These are phyloP conservation scores for Populus trichocarpa DNA, from an alignment of 441 rosid genomes.

Conservation along the genomic window DNA sequence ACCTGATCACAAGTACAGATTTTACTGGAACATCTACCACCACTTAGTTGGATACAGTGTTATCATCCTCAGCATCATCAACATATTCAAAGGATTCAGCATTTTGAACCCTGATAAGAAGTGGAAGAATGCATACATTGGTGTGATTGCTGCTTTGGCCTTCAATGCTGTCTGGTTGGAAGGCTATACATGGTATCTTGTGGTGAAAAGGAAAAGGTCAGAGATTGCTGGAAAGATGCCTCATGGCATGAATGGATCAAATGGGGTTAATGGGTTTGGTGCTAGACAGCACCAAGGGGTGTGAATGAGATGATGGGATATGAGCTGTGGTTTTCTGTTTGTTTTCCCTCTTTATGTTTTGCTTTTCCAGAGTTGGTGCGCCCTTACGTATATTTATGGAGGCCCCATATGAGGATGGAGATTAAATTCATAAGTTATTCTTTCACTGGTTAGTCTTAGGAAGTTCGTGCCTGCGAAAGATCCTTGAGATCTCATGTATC, in stretches of 20 bases:
- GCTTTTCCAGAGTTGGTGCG: neutral
- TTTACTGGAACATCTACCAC: slow-evolving; percentile 79
- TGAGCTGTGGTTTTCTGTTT: neutral
- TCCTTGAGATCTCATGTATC: neutral
- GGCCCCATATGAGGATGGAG: neutral
- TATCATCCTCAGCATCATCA: slow-evolving; percentile 49
- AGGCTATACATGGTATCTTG: slow-evolving; percentile 54
- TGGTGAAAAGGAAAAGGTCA: slow-evolving; percentile 42
- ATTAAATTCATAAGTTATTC: slow-evolving; percentile 10
- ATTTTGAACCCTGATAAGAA: slow-evolving; percentile 56
- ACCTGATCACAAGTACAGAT: slow-evolving; percentile 72
- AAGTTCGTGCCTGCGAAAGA: neutral
- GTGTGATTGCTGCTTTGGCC: slow-evolving; percentile 42
- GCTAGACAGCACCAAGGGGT: slow-evolving; percentile 16
- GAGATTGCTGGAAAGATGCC: slow-evolving; percentile 26
- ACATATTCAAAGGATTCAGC: slow-evolving; percentile 63
- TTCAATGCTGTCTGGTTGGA: slow-evolving; percentile 41
- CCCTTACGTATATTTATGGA: neutral
- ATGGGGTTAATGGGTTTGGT: slow-evolving; percentile 22
- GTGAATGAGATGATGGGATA: slow-evolving; percentile 2
- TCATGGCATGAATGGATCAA: slow-evolving; percentile 30
- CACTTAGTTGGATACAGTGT: slow-evolving; percentile 51
- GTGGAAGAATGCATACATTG: slow-evolving; percentile 77
- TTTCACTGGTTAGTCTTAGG: slow-evolving; percentile 8
- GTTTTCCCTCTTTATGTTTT: neutral